A percentile compares a stretch with the other conserved stretches of the same genome.
These are phyloP conservation scores for Heritiera fomes DNA, from an alignment of 345 rosid species.

Conservation along the genomic window DNA sequence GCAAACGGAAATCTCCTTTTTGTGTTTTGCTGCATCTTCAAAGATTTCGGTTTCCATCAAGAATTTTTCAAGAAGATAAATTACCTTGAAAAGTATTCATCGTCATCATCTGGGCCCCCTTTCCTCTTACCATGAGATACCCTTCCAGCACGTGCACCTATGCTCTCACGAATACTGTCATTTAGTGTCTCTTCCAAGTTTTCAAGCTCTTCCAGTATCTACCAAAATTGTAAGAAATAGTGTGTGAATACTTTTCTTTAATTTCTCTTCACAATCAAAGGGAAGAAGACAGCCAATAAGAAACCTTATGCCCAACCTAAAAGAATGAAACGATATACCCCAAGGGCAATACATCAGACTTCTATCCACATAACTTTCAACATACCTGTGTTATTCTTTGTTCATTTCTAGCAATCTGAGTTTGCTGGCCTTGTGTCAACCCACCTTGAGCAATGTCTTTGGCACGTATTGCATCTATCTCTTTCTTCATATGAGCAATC, in stretches of 20 bases:
- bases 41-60: conserved; percentile 14
- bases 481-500: conserved; percentile 69
- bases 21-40: background rate
- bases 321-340: background rate
- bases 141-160: conserved; percentile 76
- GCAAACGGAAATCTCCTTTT: background rate
- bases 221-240: conserved; percentile 21
- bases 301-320: background rate
- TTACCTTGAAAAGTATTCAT: conserved; percentile 70
- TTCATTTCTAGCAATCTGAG: conserved; percentile 97
- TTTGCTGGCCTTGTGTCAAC: conserved; percentile 96
- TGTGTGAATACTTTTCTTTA: background rate
- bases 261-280: conserved; percentile 10
- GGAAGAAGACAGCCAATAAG: background rate
- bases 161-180: conserved; percentile 90
- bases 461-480: conserved; percentile 88
- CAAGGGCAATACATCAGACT: background rate
- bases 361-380: conserved; percentile 38
- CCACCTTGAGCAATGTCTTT: conserved; percentile 98
- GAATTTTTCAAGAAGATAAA: conserved; percentile 10
- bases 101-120: conserved; percentile 64
- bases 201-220: conserved; percentile 95
- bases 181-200: conserved; percentile 93
- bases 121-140: conserved; percentile 50
- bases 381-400: conserved; percentile 57